These are phyloP conservation scores for Nepenthes alata DNA, from an alignment of 179 eudicot genomes.

Conservation along the genomic window DNA sequence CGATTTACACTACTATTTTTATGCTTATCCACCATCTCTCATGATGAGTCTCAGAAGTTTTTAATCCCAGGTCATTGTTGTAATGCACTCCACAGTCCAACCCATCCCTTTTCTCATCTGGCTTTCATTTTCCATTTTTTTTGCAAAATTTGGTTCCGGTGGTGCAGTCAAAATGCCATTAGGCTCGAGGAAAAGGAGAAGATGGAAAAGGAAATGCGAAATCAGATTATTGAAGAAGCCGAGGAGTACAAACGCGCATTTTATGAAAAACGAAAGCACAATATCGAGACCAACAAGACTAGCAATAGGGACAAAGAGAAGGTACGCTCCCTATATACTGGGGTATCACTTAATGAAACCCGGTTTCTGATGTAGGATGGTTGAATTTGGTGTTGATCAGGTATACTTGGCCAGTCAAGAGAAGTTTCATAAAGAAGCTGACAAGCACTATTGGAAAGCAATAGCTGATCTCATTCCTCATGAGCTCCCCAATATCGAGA, in stretches of 20 bases:
- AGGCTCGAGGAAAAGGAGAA: slow-evolving; percentile 85
- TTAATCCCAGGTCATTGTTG: no score
- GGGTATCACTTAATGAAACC: background rate
- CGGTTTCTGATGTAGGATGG: background rate
- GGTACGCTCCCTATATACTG: slow-evolving; percentile 21
- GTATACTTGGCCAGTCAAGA: slow-evolving; percentile 58
- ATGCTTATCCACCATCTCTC: no score
- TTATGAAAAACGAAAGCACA: slow-evolving; percentile 64
- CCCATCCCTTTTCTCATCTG: no score
- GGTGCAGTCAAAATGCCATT: slow-evolving; percentile 65
- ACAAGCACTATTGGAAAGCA: slow-evolving; percentile 93
- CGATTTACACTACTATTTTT: no score
- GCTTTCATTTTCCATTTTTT: no score
- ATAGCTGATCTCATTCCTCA: slow-evolving; percentile 83
- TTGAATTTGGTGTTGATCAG: slow-evolving; percentile 19
- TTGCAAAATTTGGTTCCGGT: background rate
- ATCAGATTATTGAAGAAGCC: slow-evolving; percentile 76
- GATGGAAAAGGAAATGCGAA: slow-evolving; percentile 71
- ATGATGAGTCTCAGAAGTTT: no score
- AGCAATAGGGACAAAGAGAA: slow-evolving; percentile 83
- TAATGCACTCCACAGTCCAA: no score
- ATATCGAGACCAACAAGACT: slow-evolving; percentile 52
- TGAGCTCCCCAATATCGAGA: slow-evolving; percentile 79
- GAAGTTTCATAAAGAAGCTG: slow-evolving; percentile 86
- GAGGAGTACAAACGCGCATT: slow-evolving; percentile 68